Evolutionary conservation across 1,284 basidiomycete species (phyloP).

Genomic region (Takashimella tepidaria): DNA sequence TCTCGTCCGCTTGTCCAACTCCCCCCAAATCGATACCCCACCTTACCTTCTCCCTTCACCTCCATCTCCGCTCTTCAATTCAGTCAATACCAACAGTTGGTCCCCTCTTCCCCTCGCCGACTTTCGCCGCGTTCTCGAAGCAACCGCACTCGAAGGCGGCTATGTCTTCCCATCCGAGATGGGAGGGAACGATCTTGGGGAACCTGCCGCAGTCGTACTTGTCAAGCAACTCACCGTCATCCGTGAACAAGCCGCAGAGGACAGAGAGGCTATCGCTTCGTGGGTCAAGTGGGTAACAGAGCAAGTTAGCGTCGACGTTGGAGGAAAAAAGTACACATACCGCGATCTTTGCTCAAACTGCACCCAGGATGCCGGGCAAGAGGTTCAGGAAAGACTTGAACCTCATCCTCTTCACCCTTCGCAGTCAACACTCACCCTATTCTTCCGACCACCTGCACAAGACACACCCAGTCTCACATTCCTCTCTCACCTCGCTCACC

Average conservation of each 20-base stretch:
- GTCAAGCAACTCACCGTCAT: conserved; percentile 46
- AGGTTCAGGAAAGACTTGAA: conserved; percentile 15
- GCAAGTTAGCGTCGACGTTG: conserved; percentile 34
- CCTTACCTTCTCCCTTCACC: conserved; percentile 19
- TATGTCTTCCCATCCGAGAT: conserved; percentile 29
- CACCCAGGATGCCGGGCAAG: conserved; percentile 7
- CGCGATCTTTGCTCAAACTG: conserved; percentile 39
- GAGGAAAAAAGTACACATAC: conserved; percentile 35
- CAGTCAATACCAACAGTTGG: conserved; percentile 29
- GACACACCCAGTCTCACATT: conserved; percentile 61
- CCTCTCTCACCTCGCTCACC: conserved; percentile 43
- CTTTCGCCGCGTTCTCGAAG: conserved; percentile 36
- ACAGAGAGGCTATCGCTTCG: conserved; percentile 18
- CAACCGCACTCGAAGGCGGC: conserved; percentile 37
- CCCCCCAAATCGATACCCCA: conserved; percentile 18
- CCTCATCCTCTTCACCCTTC: conserved; percentile 37
- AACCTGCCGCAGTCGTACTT: conserved; percentile 37
- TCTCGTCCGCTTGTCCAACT: conserved; percentile 33
- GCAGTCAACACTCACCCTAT: conserved; percentile 37
- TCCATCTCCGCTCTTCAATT: conserved; percentile 12
- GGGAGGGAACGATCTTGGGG: conserved; percentile 38
- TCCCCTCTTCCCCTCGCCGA: conserved; percentile 26
- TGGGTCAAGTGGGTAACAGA: conserved; percentile 42
- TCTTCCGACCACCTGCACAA: conserved; percentile 37
- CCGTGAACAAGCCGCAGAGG: conserved; percentile 20